Conservation (phyloP, 768 basidiomycete genomes). For the Lactarius trivialis region DNA sequence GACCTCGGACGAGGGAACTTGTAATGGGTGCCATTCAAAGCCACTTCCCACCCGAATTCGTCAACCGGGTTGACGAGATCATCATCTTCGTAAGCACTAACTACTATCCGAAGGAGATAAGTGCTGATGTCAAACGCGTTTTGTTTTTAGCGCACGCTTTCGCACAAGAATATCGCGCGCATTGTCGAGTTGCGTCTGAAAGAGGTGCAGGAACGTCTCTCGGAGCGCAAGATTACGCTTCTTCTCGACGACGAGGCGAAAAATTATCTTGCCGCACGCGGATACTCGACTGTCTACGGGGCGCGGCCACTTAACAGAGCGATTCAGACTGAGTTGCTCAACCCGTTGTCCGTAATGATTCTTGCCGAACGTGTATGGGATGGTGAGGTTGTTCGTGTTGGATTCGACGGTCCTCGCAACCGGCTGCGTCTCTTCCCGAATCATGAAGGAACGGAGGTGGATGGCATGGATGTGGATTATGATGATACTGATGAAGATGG, state of each 20-base stretch:
- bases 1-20: conserved; percentile 47
- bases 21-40: conserved; percentile 75
- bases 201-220: conserved; percentile 79
- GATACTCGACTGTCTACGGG: conserved; percentile 80
- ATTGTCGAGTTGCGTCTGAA: conserved; percentile 86
- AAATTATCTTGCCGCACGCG: conserved; percentile 64
- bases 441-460: conserved; percentile 52
- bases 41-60: conserved; percentile 90
- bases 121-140: conserved; percentile 28
- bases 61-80: conserved; percentile 85
- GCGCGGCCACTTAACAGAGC: conserved; percentile 88
- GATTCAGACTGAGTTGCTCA: conserved; percentile 88
- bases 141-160: conserved; percentile 63
- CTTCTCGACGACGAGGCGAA: conserved; percentile 72
- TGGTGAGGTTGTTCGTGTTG: conserved; percentile 66
- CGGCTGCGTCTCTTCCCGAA: conserved; percentile 74
- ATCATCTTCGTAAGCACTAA: conserved; percentile 55
- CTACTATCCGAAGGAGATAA: conserved; percentile 4
- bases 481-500: conserved; percentile 40
- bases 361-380: conserved; percentile 79
- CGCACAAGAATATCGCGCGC: conserved; percentile 63
- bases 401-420: conserved; percentile 79
- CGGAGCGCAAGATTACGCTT: conserved; percentile 72
- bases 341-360: conserved; percentile 81
- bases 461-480: conserved; percentile 55